These are phyloP conservation scores for Eruca vesicaria DNA, from an alignment of 441 rosid species.

Conservation along the genomic window DNA sequence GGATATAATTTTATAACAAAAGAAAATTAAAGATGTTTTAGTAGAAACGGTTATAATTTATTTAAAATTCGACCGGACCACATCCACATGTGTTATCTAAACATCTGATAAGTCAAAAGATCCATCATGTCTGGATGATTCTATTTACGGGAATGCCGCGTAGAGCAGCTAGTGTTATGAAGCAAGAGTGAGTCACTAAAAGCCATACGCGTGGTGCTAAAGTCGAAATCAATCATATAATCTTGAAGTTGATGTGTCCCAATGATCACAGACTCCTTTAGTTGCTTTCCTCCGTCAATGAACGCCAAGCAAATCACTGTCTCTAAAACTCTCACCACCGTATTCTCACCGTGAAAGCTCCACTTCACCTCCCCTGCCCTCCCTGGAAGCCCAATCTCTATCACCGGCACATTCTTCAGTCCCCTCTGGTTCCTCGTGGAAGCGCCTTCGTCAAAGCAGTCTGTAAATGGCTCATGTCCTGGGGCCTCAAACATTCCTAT, in stretches of 20 bases:
- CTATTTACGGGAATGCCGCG: slow-evolving; percentile 1
- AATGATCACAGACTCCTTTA: slow-evolving; percentile 11
- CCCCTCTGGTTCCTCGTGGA: slow-evolving; percentile 27
- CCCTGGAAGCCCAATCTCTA: slow-evolving; percentile 22
- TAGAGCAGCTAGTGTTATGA: slow-evolving; percentile 21
- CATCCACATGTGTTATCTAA: not conserved
- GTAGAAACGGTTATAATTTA: not conserved
- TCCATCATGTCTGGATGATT: not conserved
- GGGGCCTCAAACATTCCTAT: slow-evolving; percentile 5
- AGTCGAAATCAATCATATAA: slow-evolving; percentile 36
- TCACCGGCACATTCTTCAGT: slow-evolving; percentile 29
- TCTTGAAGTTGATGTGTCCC: slow-evolving; percentile 42
- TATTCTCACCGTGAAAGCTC: slow-evolving; percentile 33
- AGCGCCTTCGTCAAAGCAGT: slow-evolving; percentile 37
- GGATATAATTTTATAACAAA: too few species aligned
- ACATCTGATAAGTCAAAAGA: not conserved
- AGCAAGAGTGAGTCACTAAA: slow-evolving; percentile 40
- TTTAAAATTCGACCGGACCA: not conserved
- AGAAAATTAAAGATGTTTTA: too few species aligned
- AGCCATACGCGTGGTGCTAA: slow-evolving; percentile 22
- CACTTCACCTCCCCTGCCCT: slow-evolving; percentile 17
- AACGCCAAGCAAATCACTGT: slow-evolving; percentile 40
- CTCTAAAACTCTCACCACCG: slow-evolving; percentile 32
- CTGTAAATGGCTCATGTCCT: slow-evolving; percentile 41
- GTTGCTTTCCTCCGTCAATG: slow-evolving; percentile 31